Evolutionary conservation across 1,139 yeast genomes (phyloP), one percentile per base, ranked within the genome.

Genomic region (Taphrina flavorubra): DNA sequence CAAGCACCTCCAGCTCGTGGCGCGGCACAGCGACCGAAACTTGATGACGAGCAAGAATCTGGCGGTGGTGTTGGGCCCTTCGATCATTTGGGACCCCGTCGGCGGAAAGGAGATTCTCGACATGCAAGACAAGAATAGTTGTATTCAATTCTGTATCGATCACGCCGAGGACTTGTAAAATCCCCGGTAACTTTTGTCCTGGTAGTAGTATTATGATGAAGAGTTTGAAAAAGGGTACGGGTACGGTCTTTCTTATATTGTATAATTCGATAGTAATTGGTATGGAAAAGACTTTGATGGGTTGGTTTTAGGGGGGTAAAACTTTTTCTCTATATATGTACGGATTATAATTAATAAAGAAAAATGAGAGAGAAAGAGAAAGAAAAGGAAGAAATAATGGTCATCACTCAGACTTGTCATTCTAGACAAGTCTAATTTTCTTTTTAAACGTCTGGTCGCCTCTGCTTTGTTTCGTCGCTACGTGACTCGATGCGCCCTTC

Each of bases 61-160:
- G 70, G 89, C 97, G 0, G 94, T 95, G 64, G 97, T 94, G 18
- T 94, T 94, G 82, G 97, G 98, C 0, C 99, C 99, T 1, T 92
- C 98, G 2, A 80, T 94, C 65, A 89, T 92, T 0, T 82, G 97
- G 71, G 97, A 92, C 74, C 81, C 83, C 71, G 84, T 87, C 36
- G 96, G 97, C 4, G 92, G 89, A 72, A 85, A 89, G 71, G 99
- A 95, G 77, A 86, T 94, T 79, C 76, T 82, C 68, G 99, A 94
- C 76, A 92, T 92, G 91, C 89, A 88, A 34, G 84, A 86, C 70
- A 84, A 96, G 76, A 92, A 91, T 74, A 89, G 86, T 65, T 86
- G 88, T 47, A 88, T 96, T 3, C 97, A 91, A 76, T 83, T 89
- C 74, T 79, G 94, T 74, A 83, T 92, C 71, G 85, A 83, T 68